Evolutionary conservation across 169 alveolate genomes (phyloP).

Genomic region (Neospora caninum): DNA sequence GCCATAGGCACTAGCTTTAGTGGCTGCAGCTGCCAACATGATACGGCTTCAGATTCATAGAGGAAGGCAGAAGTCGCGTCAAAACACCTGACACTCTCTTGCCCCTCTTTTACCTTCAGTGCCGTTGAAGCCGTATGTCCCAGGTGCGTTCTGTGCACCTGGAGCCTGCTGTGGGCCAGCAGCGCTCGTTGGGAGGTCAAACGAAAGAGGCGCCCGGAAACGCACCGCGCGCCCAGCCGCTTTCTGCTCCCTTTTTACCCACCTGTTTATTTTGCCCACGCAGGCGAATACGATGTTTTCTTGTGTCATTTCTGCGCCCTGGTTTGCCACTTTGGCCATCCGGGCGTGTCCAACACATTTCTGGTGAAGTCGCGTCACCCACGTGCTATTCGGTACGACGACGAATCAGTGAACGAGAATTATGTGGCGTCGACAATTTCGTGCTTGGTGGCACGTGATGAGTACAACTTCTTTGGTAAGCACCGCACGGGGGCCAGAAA

Average conservation of each 20-base stretch:
- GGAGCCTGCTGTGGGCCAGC: too few relatives aligned
- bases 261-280: not conserved
- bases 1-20: too few relatives aligned
- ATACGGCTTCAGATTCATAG: not conserved
- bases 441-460: constrained; percentile 66
- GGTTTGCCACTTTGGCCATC: constrained; percentile 87
- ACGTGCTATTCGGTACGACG: constrained; percentile 82
- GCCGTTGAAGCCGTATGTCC: not conserved
- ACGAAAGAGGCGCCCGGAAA: too few relatives aligned
- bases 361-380: constrained; percentile 81
- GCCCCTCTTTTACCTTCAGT: not conserved
- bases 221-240: too few relatives aligned
- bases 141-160: not conserved
- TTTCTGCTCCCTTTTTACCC: too few relatives aligned
- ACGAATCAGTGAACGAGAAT: constrained; percentile 72
- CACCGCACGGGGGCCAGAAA: not conserved
- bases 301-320: constrained; percentile 78
- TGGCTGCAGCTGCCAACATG: too few relatives aligned
- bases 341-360: constrained; percentile 82
- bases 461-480: constrained; percentile 60
- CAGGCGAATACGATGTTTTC: constrained; percentile 73
- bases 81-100: too few relatives aligned
- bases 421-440: constrained; percentile 84
- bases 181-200: too few relatives aligned
- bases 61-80: not conserved